Evolutionary conservation across 108 stramenopile species (phyloP).

Genomic region (Aurantiochytrium sp.): DNA sequence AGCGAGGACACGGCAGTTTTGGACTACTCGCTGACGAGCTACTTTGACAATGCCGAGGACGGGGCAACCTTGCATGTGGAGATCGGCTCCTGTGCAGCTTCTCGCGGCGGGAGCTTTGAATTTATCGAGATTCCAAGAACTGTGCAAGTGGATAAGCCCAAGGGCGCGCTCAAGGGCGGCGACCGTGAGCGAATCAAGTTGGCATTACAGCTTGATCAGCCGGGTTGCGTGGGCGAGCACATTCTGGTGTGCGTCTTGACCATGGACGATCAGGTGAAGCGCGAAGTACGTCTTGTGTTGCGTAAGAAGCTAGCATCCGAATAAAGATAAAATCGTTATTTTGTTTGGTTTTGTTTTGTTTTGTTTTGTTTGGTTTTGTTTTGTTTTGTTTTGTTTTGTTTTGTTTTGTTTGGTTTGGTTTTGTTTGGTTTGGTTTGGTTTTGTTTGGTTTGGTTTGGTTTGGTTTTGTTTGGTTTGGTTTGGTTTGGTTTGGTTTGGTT

Average conservation of each 20-base stretch:
- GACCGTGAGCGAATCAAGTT: neutral
- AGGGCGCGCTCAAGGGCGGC: neutral
- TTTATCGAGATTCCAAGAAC: neutral
- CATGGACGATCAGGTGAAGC: slow-evolving; percentile 52
- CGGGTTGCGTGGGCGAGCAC: neutral
- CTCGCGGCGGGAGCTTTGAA: neutral
- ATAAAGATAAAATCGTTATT: neutral
- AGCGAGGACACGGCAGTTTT: neutral
- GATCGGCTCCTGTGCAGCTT: neutral
- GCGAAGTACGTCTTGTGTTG: neutral
- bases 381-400: neutral
- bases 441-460: neutral
- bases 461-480: neutral
- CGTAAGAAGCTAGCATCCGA: neutral
- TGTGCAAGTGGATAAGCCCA: neutral
- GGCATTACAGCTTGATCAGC: neutral
- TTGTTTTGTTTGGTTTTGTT: neutral
- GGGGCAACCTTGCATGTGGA: neutral
- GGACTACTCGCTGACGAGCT: neutral
- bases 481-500: no score
- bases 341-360: neutral
- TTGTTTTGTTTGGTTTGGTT: neutral
- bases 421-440: neutral
- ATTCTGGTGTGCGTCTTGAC: slow-evolving; percentile 17
- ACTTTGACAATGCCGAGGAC: neutral